Base-by-base conservation (phyloP, 306 rosid genomes). In the Quercus bicolor region DNA sequence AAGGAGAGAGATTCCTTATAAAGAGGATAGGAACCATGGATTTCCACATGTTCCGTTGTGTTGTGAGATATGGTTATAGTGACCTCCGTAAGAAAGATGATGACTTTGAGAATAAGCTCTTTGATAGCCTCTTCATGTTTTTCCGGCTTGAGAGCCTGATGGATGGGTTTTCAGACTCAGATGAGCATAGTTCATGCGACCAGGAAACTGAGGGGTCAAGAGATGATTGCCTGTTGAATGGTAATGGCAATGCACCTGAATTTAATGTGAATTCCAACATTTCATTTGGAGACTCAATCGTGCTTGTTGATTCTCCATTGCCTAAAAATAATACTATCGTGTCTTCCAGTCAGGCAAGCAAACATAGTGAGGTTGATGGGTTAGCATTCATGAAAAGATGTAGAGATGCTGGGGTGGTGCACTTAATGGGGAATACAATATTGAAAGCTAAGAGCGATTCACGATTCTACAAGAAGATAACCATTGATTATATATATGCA, bases 401-500 rank as follows among this genome's bases (percentile, higher is more conserved):
- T 82, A 86, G 90, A 85, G 98, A 92, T 82, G 91, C 94, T 3
- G 99, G 99, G 68, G 98, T 91, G 82, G 99, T 95, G 81, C 99
- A 95, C 88, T 92, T 95, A 70, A 79, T 95, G 81, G 99, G 99
- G 60, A 92, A 92, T 80, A 90, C 99, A 3, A 82, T 91, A 57
- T 87, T 95, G 54, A 86, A 83, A 75, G 97, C 97, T 75, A 85
- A 97, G 55, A 88, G 96, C 70, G 94, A 86, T 26, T 90, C 98
- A 37, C 87, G 78, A 78, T 87, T 93, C 75, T 86, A 77, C 83
- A 91, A 90, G 90, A 90, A 78, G 88, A 80, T 92, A 81, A 96
- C 95, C 55, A 88, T 95, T 37, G 97, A 95, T 87, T 95, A 91
- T 75, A 15, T 93, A 23, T 91, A 92, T 85, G 95, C 98, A 23